Percentiles rank a stretch among this genome's conserved stretches.
phyloP scores from a whole-genome alignment of 441 rosid species.

The Arabidopsis lyrata region DNA sequence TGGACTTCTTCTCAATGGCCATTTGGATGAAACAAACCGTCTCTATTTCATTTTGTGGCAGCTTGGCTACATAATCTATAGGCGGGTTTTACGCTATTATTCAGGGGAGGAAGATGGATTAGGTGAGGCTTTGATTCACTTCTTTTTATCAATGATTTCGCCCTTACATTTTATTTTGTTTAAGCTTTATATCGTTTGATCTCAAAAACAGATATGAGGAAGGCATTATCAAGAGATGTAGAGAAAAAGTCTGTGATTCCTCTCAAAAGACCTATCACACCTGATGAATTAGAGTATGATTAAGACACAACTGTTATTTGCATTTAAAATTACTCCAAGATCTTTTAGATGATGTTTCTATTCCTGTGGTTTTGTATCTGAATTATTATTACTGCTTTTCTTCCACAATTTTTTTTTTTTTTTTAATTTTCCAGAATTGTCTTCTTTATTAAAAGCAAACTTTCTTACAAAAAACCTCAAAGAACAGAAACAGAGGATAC shows the following conservation, averaged over 20 bases:
- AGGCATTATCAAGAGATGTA: conserved; percentile 88
- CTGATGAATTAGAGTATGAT: no score
- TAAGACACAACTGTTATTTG: no score
- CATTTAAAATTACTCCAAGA: no score
- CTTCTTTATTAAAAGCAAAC: no score
- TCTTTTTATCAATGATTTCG: background rate
- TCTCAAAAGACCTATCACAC: no score
- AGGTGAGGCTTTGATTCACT: conserved; percentile 55
- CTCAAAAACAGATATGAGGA: conserved; percentile 81
- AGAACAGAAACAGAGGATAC: no score
- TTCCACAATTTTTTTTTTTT: no score
- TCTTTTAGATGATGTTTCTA: no score
- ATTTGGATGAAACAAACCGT: background rate
- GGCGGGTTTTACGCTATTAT: conserved; percentile 92
- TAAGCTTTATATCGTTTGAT: conserved; percentile 14
- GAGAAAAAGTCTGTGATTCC: conserved; percentile 75
- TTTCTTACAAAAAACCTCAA: no score
- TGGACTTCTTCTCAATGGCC: background rate
- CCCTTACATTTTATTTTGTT: background rate
- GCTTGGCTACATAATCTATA: conserved; percentile 89
- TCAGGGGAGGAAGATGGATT: conserved; percentile 93
- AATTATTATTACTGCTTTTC: no score
- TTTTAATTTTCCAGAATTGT: no score
- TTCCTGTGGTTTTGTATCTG: no score
- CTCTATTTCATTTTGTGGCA: conserved; percentile 36